Conservation (phyloP, 2,329 filamentous ascomycete genomes). For the Verticillium albo-atrum region DNA sequence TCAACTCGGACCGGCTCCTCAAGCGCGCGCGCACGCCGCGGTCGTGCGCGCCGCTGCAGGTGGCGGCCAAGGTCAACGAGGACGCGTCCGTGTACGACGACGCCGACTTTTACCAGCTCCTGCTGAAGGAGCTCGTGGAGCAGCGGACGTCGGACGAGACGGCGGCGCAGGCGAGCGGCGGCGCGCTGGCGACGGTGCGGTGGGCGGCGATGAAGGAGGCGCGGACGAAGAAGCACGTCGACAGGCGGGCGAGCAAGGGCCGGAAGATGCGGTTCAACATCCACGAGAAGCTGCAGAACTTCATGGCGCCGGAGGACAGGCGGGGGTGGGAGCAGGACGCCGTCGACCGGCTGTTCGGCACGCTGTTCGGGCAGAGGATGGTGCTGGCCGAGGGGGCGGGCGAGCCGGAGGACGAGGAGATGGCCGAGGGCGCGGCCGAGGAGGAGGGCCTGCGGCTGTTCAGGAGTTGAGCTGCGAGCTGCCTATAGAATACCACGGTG, state of each 20-base stretch:
- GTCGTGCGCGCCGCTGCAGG: constrained; percentile 71
- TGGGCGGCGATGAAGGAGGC: constrained; percentile 69
- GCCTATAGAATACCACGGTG: not conserved
- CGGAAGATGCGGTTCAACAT: constrained; percentile 91
- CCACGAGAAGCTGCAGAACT: constrained; percentile 96
- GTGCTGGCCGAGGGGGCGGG: constrained; percentile 52
- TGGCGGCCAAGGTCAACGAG: constrained; percentile 50
- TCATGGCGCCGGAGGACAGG: constrained; percentile 89
- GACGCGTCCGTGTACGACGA: constrained; percentile 78
- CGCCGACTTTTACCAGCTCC: constrained; percentile 86
- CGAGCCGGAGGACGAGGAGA: constrained; percentile 43
- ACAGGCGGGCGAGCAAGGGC: constrained; percentile 93
- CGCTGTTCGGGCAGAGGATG: constrained; percentile 67
- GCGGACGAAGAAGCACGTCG: constrained; percentile 78
- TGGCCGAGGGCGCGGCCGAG: constrained; percentile 45
- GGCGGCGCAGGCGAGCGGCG: constrained; percentile 35
- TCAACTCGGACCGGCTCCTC: constrained; percentile 61
- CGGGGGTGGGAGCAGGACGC: constrained; percentile 75
- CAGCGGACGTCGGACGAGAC: constrained; percentile 72
- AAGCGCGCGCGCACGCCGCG: constrained; percentile 67
- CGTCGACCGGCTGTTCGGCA: constrained; percentile 72
- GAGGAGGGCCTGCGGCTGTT: constrained; percentile 52
- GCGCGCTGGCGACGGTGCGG: constrained; percentile 48
- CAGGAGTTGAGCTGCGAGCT: constrained; percentile 25
- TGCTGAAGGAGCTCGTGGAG: constrained; percentile 90